Percentiles rank a stretch among this genome's conserved stretches.
Evolutionary conservation across 129 eudicot genomes (phyloP).

Genomic region (Smallanthus sonchifolius): DNA sequence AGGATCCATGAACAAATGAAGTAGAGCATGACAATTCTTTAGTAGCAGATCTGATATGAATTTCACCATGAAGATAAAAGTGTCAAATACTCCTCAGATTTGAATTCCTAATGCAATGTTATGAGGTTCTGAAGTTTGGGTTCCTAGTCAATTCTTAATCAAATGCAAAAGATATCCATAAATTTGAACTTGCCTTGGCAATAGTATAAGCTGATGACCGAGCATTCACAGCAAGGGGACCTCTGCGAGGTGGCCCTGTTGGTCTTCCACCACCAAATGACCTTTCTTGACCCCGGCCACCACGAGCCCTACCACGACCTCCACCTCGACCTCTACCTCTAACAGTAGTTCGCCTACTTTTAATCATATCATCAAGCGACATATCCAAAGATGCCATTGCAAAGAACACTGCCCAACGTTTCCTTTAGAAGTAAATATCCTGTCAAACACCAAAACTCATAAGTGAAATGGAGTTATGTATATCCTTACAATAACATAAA

Average conservation of each 20-base stretch:
- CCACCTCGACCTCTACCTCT: slow-evolving; percentile 67
- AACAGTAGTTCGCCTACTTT: slow-evolving; percentile 51
- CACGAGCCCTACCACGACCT: slow-evolving; percentile 42
- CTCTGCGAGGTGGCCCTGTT: slow-evolving; percentile 61
- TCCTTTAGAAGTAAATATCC: background rate
- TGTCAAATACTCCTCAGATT: slow-evolving; percentile 34
- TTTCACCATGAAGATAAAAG: slow-evolving; percentile 45
- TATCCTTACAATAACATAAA: background rate
- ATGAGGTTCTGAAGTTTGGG: slow-evolving; percentile 37
- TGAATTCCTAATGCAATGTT: slow-evolving; percentile 23
- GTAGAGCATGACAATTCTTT: slow-evolving; percentile 23
- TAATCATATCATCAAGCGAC: slow-evolving; percentile 75
- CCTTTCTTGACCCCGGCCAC: slow-evolving; percentile 46
- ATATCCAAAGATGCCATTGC: slow-evolving; percentile 73
- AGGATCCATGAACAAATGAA: slow-evolving; percentile 21
- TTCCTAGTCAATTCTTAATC: slow-evolving; percentile 42
- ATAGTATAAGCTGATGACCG: slow-evolving; percentile 59
- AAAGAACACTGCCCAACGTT: background rate
- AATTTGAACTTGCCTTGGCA: slow-evolving; percentile 97
- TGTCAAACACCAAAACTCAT: slow-evolving; percentile 6
- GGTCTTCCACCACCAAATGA: slow-evolving; percentile 25
- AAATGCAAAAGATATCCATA: slow-evolving; percentile 66
- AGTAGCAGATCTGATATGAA: slow-evolving; percentile 33
- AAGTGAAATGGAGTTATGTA: background rate
- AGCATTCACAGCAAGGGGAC: slow-evolving; percentile 62